Percentiles rank a stretch among this genome's conserved stretches.
These are phyloP conservation scores for Kregervanrija delftensis DNA, from an alignment of 805 yeast species.

Conservation along the genomic window DNA sequence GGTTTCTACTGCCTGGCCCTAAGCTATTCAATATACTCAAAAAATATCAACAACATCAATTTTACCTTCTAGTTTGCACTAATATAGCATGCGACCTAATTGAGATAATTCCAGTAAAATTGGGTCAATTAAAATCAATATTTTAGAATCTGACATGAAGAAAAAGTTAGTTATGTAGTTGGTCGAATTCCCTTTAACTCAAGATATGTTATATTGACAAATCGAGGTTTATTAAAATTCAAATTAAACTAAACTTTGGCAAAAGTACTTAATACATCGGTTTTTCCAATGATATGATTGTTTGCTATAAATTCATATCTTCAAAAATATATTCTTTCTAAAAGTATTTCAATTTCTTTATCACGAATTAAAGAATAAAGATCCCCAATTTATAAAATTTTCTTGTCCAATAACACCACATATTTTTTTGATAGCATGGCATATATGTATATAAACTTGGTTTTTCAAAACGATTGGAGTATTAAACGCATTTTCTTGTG, in stretches of 20 bases:
- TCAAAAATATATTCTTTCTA: conserved; percentile 15
- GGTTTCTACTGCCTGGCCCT: conserved; percentile 31
- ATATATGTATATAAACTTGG: neutral
- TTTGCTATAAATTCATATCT: conserved; percentile 10
- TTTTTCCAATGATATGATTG: conserved; percentile 25
- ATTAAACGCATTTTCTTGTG: neutral
- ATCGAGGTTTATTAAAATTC: conserved; percentile 28
- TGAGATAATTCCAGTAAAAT: too few relatives aligned
- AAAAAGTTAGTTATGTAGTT: too few relatives aligned
- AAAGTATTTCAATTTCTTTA: conserved; percentile 34
- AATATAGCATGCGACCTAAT: too few relatives aligned
- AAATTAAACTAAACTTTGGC: conserved; percentile 24
- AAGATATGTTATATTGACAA: too few relatives aligned
- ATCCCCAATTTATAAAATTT: conserved; percentile 40
- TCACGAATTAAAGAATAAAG: conserved; percentile 34
- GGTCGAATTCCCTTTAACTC: too few relatives aligned
- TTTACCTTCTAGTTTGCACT: too few relatives aligned
- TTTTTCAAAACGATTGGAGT: neutral
- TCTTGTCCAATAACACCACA: too few relatives aligned
- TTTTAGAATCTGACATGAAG: too few relatives aligned
- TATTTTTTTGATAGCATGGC: too few relatives aligned
- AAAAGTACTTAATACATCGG: conserved; percentile 33
- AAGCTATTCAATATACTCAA: too few relatives aligned
- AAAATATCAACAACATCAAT: too few relatives aligned
- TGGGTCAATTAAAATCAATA: too few relatives aligned